Conservation (phyloP, 176 grass and related monocot genomes). For the Carex littledalei region DNA sequence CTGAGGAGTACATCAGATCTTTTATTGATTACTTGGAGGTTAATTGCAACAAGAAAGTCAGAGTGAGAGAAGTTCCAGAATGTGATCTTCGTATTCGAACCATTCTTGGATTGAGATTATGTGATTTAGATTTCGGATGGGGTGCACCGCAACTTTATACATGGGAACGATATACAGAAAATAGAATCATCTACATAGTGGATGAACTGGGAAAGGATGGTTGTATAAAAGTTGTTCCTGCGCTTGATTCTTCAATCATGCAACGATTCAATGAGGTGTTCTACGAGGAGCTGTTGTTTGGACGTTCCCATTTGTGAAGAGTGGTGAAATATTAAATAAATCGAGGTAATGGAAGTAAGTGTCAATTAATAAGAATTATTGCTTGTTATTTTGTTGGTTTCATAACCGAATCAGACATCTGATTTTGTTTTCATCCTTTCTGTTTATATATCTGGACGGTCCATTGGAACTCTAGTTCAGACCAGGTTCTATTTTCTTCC, state of each 20-base stretch:
- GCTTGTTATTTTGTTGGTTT: too few species aligned
- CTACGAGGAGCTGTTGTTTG: too few species aligned
- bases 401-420: too few species aligned
- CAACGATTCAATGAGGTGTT: background rate
- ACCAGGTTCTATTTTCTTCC: too few species aligned
- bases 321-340: background rate
- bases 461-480: too few species aligned
- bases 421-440: too few species aligned
- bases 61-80: too few species aligned
- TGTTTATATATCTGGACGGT: too few species aligned
- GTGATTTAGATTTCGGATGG: slow-evolving; percentile 7
- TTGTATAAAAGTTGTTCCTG: background rate
- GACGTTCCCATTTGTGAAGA: too few species aligned
- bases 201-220: background rate
- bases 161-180: background rate
- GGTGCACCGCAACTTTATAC: background rate
- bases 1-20: slow-evolving; percentile 3
- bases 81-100: background rate
- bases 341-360: background rate
- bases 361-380: background rate
- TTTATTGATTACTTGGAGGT: slow-evolving; percentile 4
- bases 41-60: too few species aligned
- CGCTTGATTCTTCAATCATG: background rate
- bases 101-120: background rate
- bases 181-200: background rate